Evolutionary conservation across 495 filamentous ascomycete species (phyloP).

Genomic region (Pyrenula aspistea): DNA sequence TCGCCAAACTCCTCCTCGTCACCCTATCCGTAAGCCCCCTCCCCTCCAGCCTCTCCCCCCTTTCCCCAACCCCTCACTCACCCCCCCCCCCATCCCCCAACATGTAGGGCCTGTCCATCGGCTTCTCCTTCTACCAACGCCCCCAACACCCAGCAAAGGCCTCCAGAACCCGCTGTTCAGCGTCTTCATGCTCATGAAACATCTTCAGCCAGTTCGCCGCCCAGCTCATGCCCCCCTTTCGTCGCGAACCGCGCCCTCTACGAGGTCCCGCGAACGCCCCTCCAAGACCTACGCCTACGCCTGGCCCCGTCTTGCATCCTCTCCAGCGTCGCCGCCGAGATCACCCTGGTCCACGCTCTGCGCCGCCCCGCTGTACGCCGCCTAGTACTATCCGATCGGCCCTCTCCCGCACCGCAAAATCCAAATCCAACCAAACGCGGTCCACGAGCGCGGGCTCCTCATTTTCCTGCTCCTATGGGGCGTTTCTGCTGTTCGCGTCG

Average conservation of each 20-base stretch:
- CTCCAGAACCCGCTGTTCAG: slow-evolving; percentile 81
- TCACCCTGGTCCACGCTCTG: slow-evolving; percentile 66
- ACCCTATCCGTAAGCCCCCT: slow-evolving; percentile 18
- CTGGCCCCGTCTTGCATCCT: slow-evolving; percentile 63
- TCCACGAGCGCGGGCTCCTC: slow-evolving; percentile 47
- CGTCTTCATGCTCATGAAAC: slow-evolving; percentile 71
- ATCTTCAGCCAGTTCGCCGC: slow-evolving; percentile 66
- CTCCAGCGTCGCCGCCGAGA: too few relatives aligned
- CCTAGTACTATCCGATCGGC: slow-evolving; percentile 75
- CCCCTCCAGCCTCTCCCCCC: not conserved
- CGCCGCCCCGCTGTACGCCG: slow-evolving; percentile 55
- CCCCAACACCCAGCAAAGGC: slow-evolving; percentile 56
- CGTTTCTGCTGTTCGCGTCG: slow-evolving; percentile 36
- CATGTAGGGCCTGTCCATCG: slow-evolving; percentile 72
- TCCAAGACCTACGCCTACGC: slow-evolving; percentile 76
- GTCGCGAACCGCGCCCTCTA: slow-evolving; percentile 60
- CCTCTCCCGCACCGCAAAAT: slow-evolving; percentile 63
- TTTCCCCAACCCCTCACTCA: not conserved
- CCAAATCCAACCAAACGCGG: slow-evolving; percentile 43
- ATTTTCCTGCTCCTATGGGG: slow-evolving; percentile 50
- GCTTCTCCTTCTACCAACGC: slow-evolving; percentile 78
- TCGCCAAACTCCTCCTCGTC: slow-evolving; percentile 52
- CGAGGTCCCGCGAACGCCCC: slow-evolving; percentile 73
- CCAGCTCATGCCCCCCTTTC: slow-evolving; percentile 80
- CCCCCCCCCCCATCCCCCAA: slow-evolving; percentile 1